Conservation (phyloP, 768 basidiomycete genomes). For the Podaxis carcinomalis region DNA sequence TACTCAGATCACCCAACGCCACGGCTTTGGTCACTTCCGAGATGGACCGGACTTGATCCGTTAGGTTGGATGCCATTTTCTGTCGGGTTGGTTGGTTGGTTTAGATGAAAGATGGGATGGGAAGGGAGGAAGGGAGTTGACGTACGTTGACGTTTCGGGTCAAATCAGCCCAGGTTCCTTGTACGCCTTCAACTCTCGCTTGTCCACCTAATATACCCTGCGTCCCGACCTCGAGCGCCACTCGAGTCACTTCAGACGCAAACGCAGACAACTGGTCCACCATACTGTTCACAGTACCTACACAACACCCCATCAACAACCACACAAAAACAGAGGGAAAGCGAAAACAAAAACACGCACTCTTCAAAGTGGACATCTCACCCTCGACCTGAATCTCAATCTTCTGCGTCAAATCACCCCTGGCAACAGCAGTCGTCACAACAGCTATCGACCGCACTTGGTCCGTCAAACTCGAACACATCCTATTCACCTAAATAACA, state of each 20-base stretch:
- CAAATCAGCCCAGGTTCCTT: conserved; percentile 91
- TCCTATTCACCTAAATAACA: conserved; percentile 57
- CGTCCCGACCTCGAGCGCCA: conserved; percentile 87
- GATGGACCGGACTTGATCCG: conserved; percentile 86
- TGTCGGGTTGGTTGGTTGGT: conserved; percentile 19
- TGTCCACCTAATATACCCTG: conserved; percentile 90
- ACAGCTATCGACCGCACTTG: conserved; percentile 80
- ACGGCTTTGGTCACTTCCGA: conserved; percentile 89
- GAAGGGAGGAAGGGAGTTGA: conserved; percentile 12
- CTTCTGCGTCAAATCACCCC: conserved; percentile 88
- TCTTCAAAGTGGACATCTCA: conserved; percentile 81
- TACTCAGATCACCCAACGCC: conserved; percentile 77
- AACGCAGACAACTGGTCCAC: conserved; percentile 87
- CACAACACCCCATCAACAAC: not conserved
- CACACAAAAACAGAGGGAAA: not conserved
- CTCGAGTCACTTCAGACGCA: conserved; percentile 76
- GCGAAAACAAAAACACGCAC: conserved; percentile 17
- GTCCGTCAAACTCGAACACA: conserved; percentile 79
- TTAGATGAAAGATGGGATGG: not conserved
- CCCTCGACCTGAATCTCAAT: conserved; percentile 86
- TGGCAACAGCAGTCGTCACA: conserved; percentile 87
- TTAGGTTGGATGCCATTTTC: conserved; percentile 87
- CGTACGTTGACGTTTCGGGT: conserved; percentile 86
- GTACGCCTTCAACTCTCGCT: conserved; percentile 85
- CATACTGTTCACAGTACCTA: conserved; percentile 87